phyloP scores from a whole-genome alignment of 306 rosid species.

The Cicer judaicum region DNA sequence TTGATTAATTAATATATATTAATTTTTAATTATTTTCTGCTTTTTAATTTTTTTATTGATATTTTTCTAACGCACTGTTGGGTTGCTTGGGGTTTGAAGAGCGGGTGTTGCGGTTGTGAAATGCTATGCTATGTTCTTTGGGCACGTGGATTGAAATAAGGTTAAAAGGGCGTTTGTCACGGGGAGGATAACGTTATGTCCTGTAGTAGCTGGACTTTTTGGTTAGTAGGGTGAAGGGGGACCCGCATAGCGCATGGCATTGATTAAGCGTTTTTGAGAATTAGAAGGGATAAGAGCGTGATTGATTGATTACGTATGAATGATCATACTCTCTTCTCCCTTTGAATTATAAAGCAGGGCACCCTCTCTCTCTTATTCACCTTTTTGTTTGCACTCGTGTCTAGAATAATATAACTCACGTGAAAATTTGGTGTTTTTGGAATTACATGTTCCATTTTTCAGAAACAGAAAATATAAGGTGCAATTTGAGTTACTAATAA shows the following conservation, averaged over 20 bases:
- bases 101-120: slow-evolving; percentile 12
- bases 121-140: background rate
- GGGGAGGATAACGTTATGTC: slow-evolving; percentile 15
- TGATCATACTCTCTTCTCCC: background rate
- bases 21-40: too few relatives aligned
- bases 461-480: background rate
- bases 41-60: background rate
- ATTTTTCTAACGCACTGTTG: background rate
- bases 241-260: slow-evolving; percentile 16
- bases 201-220: slow-evolving; percentile 14
- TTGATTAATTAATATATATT: background rate
- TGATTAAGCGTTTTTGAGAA: slow-evolving; percentile 37
- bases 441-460: background rate
- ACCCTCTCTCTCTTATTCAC: background rate
- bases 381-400: slow-evolving; percentile 1
- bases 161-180: background rate
- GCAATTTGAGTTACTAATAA: background rate
- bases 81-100: background rate
- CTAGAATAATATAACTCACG: background rate
- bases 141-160: slow-evolving; percentile 34
- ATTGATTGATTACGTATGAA: slow-evolving; percentile 22
- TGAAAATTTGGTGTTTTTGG: slow-evolving; percentile 1
- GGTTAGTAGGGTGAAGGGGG: slow-evolving; percentile 32
- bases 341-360: slow-evolving; percentile 7
- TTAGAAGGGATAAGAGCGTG: slow-evolving; percentile 48